Base-by-base conservation (phyloP, 768 basidiomycete species). In the Hericium coralloides region DNA sequence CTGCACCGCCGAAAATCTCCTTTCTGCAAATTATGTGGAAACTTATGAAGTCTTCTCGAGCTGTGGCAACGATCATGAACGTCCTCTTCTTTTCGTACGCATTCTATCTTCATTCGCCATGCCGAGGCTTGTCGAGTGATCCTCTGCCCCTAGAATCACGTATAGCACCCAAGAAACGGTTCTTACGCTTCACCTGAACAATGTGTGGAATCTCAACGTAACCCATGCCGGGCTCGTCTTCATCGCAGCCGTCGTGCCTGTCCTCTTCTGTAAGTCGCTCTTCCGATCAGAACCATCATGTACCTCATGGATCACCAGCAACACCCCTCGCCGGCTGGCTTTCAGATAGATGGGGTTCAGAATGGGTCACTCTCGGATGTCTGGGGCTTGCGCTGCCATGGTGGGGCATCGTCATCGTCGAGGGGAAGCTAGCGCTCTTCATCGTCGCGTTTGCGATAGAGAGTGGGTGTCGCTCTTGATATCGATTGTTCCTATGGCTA, bases 211-310 rank as follows among this genome's bases (percentile, higher is more conserved):
- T 5, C 64, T 74, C 38, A 55, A 66, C 55, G 65, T 70, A 2
- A 60, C 67, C 2, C 64, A 70, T 65, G 82, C 87, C 12, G 88
- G 88, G 9, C 63, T 89, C 18, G 76, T 87, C 14, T 84, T 83
- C 65, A 70, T 89, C 57, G 85, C 81, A 8, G 76, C 78, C 10
- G 79, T 85, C 23, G 68, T 85, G 8, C 87, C 86, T 1, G 79
- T 82, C 0, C 64, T 89, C 17, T 69, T 88, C 55, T 86, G 87
- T 86, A 63, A 58, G 81, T 64, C 31, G 31, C 22, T 17, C 22
- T 36, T 25, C 51, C 20, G 47, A 38, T 20, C 15, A 45, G n/a
- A n/a, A 52, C 18, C 22, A 14, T 7, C 2, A 12, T 14, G 7
- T 25, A 14, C 12, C 41, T 20, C 14, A 48, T 26, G 2, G 12